Base-by-base conservation (phyloP, 805 yeast species). In the Candida awuae region DNA sequence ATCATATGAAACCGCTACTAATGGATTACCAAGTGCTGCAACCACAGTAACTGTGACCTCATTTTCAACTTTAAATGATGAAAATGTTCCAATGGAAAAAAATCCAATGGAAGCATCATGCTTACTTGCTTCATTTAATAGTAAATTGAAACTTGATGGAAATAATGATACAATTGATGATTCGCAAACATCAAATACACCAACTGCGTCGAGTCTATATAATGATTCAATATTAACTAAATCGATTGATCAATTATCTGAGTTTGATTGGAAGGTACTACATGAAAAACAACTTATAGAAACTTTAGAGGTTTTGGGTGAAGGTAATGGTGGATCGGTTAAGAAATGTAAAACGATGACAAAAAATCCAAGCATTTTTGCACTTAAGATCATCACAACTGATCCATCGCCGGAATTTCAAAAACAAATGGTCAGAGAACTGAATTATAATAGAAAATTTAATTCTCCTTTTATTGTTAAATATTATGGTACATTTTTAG, bases 311-410 rank as follows among this genome's bases (percentile, higher is more conserved):
- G 70, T 75, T 21, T 59, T 90, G 17, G 98, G 98, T 15, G 97
- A 92, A 63, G 98, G 98, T 14, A 80, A 85, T 26, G 95, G 96
- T 13, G 98, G 97, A 1, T 71, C 84, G 9, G 98, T 90, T 9
- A 71, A 80, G 16, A 80, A 85, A 55, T 90, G 97, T 59, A 65
- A 65, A 41, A 65, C 90, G 37, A 66, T 64, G 41, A 53, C 70
- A 31, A 80, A 83, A 8, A 56, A 66, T 18, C 48, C 51, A 14
- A 73, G 74, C 23, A 67, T 87, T 4, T 90, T 90, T 69, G 98
- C 98, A 1, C 63, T 92, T 44, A 90, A 75, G 58, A 70, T 80
- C 30, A 81, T 82, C 36, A 74, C 77, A 16, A 72, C 84, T 9
- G 82, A 80, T 56, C 85, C 86, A 16, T 80, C 84, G 50, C 92